Evolutionary conservation across 805 yeast genomes (phyloP), one percentile per base, ranked within the genome.

Genomic region (Metschnikowia hibisci): DNA sequence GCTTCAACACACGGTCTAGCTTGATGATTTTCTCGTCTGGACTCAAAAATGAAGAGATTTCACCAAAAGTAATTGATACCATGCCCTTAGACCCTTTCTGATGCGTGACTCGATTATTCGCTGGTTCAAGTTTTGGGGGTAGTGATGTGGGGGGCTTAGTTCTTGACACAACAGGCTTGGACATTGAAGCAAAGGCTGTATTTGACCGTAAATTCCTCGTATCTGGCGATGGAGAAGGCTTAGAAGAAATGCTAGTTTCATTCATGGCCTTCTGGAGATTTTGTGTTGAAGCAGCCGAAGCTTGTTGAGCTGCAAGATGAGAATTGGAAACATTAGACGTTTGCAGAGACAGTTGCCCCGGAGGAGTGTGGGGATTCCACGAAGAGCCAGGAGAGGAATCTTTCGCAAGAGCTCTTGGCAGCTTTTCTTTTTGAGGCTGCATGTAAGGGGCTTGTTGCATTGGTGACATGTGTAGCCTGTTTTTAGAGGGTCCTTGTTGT

Each of bases 1-100:
- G 69, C 49, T 66, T 68, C 15, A 67, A 48, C 9, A 70, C 60
- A 3, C 56, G 60, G 45, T 69, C 74, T 53, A 70, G 56, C 45
- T 70, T 70, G 33, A 70, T 52, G 15, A 70, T 67, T 48, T 69
- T 69, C 41, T 70, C 76, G 18, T 61, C 57, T 4, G 61, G 54
- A 2, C 50, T 49, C 22, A 70, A 52, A 11, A 70, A 49, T 1
- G 52, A 51, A 2, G 69, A 60, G 10, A 70, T 54, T 33, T 69
- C 74, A 23, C 54, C 59, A 42, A 69, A 59, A 23, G 57, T 61
- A 27, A 69, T 61, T 9, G 42, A 33, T 2, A 31, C 34, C 5
- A n/a, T 29, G 9, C 28, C 34, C 12, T 37, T 37, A 8, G 32
- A 14, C 25, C 15, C 25, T 39, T 32, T 31, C 18, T 10, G 30